phyloP scores from a whole-genome alignment of 1,284 basidiomycete species.

The Marasmius sp. region DNA sequence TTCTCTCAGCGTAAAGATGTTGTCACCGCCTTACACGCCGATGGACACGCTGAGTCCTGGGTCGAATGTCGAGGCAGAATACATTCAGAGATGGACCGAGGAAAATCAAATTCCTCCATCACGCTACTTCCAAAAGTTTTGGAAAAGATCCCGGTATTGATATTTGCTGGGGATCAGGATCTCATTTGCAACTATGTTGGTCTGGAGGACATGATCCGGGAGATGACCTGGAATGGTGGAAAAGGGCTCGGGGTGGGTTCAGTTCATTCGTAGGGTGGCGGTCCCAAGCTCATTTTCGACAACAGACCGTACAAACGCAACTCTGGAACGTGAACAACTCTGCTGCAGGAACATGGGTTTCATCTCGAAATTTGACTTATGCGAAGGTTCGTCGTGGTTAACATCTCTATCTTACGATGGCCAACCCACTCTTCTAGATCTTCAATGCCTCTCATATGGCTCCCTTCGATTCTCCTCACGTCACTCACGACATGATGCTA shows the following conservation, averaged over 20 bases:
- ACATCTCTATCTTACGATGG: not conserved
- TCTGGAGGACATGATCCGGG: constrained; percentile 82
- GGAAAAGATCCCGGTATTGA: constrained; percentile 78
- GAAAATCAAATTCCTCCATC: constrained; percentile 69
- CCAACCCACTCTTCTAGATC: constrained; percentile 43
- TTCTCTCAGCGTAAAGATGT: constrained; percentile 73
- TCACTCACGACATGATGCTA: constrained; percentile 96
- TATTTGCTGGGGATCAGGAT: constrained; percentile 96
- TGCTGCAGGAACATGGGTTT: constrained; percentile 88
- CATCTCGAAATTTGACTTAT: constrained; percentile 90
- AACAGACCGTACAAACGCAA: constrained; percentile 70
- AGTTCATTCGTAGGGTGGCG: not conserved
- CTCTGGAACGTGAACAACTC: constrained; percentile 81
- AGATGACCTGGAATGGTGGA: constrained; percentile 82
- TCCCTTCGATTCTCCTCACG: constrained; percentile 86
- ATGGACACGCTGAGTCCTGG: constrained; percentile 81
- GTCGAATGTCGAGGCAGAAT: constrained; percentile 82
- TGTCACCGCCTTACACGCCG: constrained; percentile 81
- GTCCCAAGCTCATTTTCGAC: not conserved
- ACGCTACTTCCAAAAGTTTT: constrained; percentile 80
- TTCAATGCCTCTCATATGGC: constrained; percentile 95
- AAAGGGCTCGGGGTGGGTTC: constrained; percentile 80
- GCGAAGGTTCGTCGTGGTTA: constrained; percentile 61
- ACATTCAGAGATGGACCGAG: constrained; percentile 60
- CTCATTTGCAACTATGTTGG: constrained; percentile 96